Percentiles rank a stretch among this genome's conserved stretches.
phyloP scores from a whole-genome alignment of 2,329 filamentous ascomycete genomes.

The Nigrograna mackinnonii region DNA sequence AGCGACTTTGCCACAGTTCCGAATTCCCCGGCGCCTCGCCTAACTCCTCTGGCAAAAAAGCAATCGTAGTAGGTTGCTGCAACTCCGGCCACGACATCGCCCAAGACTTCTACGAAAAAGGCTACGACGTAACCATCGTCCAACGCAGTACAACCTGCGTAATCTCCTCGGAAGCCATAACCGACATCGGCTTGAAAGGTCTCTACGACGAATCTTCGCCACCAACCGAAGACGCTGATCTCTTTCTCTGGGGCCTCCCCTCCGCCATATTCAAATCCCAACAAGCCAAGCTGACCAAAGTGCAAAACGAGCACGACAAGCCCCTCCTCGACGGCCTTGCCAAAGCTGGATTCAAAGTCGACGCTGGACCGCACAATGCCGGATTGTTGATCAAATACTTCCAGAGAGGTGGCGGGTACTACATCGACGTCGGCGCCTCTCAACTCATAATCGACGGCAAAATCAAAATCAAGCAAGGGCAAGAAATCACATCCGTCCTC shows the following conservation, averaged over 20 bases:
- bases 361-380: constrained; percentile 29
- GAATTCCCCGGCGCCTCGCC: constrained; percentile 35
- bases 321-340: constrained; percentile 46
- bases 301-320: constrained; percentile 34
- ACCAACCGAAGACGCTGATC: constrained; percentile 30
- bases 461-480: constrained; percentile 49
- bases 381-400: constrained; percentile 44
- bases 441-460: constrained; percentile 47
- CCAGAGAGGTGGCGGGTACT: constrained; percentile 51
- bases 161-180: constrained; percentile 27
- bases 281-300: constrained; percentile 26
- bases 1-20: constrained; percentile 33
- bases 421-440: constrained; percentile 51
- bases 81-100: constrained; percentile 56
- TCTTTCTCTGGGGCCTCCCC: constrained; percentile 37
- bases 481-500: constrained; percentile 40
- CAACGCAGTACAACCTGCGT: constrained; percentile 49
- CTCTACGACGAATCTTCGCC: constrained; percentile 31
- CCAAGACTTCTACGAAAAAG: constrained; percentile 50
- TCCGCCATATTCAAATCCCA: constrained; percentile 34
- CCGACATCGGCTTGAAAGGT: constrained; percentile 31
- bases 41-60: constrained; percentile 44
- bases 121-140: constrained; percentile 50
- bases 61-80: constrained; percentile 51
- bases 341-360: constrained; percentile 46